Evolutionary conservation across 345 rosid species (phyloP).

Genomic region (Sonneratia caseolaris): DNA sequence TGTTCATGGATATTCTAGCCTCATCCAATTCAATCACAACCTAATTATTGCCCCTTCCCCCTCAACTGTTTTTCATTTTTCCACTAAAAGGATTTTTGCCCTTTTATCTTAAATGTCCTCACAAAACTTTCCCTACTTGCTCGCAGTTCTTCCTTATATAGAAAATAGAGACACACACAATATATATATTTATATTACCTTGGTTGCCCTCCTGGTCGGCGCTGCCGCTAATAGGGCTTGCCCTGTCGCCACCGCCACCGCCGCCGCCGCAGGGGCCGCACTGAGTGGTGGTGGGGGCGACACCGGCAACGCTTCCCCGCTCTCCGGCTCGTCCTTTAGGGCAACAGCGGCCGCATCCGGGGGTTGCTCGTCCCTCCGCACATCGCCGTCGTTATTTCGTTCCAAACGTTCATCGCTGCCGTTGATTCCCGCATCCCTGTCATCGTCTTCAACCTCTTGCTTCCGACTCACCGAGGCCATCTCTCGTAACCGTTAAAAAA

Average conservation of each 20-base stretch:
- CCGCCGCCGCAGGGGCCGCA: slow-evolving; percentile 14
- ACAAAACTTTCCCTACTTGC: not conserved
- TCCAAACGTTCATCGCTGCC: not conserved
- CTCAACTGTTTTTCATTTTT: not conserved
- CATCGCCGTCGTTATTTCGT: not conserved
- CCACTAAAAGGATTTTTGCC: not conserved
- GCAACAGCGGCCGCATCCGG: not conserved
- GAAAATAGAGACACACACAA: not conserved
- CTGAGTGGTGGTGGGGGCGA: slow-evolving; percentile 1
- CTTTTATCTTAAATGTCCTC: not conserved
- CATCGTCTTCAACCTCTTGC: slow-evolving; percentile 21
- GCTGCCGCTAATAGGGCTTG: slow-evolving; percentile 22
- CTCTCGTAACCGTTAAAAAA: too few relatives aligned
- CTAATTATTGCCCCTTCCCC: not conserved
- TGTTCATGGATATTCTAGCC: not conserved
- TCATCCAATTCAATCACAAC: not conserved
- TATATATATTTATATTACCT: not conserved
- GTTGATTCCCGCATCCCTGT: slow-evolving; percentile 17
- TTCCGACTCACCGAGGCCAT: slow-evolving; percentile 24
- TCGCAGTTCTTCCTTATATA: not conserved
- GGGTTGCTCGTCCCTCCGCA: slow-evolving; percentile 6
- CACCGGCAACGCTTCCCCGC: slow-evolving; percentile 11
- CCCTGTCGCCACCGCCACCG: slow-evolving; percentile 17
- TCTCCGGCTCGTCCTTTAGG: slow-evolving; percentile 1
- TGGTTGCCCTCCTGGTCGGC: slow-evolving; percentile 49